Evolutionary conservation across 768 basidiomycete genomes (phyloP).

Genomic region (Suillus discolor): DNA sequence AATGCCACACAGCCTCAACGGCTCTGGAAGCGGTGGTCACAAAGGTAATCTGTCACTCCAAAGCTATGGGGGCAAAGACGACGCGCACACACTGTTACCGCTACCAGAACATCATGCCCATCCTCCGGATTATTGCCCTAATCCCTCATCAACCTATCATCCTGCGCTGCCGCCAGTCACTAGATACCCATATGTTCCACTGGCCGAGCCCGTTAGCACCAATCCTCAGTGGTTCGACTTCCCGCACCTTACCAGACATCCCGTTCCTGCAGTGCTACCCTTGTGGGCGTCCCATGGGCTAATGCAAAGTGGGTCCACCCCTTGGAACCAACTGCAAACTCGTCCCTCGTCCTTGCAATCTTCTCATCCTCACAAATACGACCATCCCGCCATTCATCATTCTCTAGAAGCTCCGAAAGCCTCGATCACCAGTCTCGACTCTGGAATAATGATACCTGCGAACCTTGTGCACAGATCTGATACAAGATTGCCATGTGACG

Average conservation of each 20-base stretch:
- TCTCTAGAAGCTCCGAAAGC: constrained; percentile 15
- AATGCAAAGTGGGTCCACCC: neutral
- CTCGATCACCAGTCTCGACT: constrained; percentile 15
- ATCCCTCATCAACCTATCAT: constrained; percentile 19
- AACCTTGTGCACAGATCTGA: constrained; percentile 14
- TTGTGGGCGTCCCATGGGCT: constrained; percentile 1
- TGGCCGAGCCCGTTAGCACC: constrained; percentile 13
- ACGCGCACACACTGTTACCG: constrained; percentile 13
- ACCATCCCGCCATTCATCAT: constrained; percentile 12
- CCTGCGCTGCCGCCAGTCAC: constrained; percentile 13
- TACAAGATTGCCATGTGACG: constrained; percentile 4
- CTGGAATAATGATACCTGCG: constrained; percentile 14
- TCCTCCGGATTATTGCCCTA: constrained; percentile 16
- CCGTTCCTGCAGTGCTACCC: constrained; percentile 26
- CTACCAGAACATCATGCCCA: constrained; percentile 18
- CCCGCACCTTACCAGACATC: constrained; percentile 29
- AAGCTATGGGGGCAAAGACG: constrained; percentile 1
- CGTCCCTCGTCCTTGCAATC: neutral
- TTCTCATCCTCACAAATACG: constrained; percentile 9
- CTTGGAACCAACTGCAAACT: constrained; percentile 10
- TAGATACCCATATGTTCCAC: constrained; percentile 17
- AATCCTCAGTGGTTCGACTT: constrained; percentile 29
- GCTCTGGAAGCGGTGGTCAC: constrained; percentile 20
- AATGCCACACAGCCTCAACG: constrained; percentile 28
- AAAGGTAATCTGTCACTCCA: constrained; percentile 14